Base-by-base conservation (phyloP, 768 basidiomycete species). In the Dioszegia crocea region DNA sequence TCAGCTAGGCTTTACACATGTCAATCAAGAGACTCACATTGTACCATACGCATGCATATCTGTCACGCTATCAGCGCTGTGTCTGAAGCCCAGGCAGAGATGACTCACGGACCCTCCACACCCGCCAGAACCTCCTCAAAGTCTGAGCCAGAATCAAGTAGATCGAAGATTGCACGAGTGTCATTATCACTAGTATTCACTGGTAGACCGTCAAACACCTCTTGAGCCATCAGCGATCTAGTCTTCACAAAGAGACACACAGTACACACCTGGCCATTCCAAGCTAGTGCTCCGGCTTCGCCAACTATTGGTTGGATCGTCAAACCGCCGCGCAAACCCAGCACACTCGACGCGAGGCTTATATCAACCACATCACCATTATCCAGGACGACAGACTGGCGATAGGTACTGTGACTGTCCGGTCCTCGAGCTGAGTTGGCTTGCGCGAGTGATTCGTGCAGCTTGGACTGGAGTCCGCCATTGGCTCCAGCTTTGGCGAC, bases 61-160 rank as follows among this genome's bases (percentile, higher is more conserved):
- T 68, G 47, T 14, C 23, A 30, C 14, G 21, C 17, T 46, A 1
- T 39, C 31, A 52, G 54, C 59, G 16, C 27, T 33, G 29, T 14
- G 53, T 40, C 4, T 29, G 46, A 17, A 36, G 0, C 16, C 55
- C 12, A 41, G 17, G 8, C 17, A n/a, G 11, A 24, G 29, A 19
- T 11, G n/a, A 72, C 75, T 68, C 40, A 76, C 74, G 74, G 73
- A 36, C 74, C 74, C 43, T 76, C 75, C 1, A 75, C 62, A 12
- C 51, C 52, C 11, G 53, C 21, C 33, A 75, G 57, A 1, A 72
- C 61, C 3, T 61, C 54, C 14, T 50, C 44, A 3, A 66, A 24
- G 6, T 59, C 40, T 24, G 60, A 59, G 2, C 66, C 73, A 9
- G 55, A 54, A n/a, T 72, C 59, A 3, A 73, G 45, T 16, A 29